These are phyloP conservation scores for Aspergillus sclerotialis DNA, from an alignment of 2,329 filamentous ascomycete species.

Conservation along the genomic window DNA sequence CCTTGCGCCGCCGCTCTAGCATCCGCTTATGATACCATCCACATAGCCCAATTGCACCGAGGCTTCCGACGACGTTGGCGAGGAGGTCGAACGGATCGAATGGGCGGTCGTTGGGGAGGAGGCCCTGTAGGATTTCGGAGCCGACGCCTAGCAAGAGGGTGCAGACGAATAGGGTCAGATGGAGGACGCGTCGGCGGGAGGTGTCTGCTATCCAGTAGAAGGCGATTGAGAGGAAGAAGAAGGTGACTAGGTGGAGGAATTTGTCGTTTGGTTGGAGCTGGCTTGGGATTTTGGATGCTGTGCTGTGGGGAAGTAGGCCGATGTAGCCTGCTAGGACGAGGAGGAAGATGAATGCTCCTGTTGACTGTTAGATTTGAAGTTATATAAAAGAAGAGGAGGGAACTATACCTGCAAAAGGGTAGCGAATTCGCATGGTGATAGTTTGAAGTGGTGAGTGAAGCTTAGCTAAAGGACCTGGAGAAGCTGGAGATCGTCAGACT, in stretches of 20 bases:
- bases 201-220: conserved; percentile 99
- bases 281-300: conserved; percentile 31
- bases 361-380: conserved; percentile 10
- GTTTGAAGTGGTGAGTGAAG: conserved; percentile 1
- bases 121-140: conserved; percentile 50
- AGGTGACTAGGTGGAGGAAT: conserved; percentile 74
- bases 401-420: conserved; percentile 72
- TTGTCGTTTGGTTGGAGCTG: conserved; percentile 74
- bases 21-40: conserved; percentile 94
- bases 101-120: conserved; percentile 65
- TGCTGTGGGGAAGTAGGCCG: conserved; percentile 58
- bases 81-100: conserved; percentile 80
- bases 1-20: conserved; percentile 75
- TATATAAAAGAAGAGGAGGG: conserved; percentile 1
- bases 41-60: conserved; percentile 64
- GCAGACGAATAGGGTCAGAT: conserved; percentile 75
- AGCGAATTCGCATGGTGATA: conserved; percentile 68
- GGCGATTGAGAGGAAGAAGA: conserved; percentile 73
- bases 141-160: conserved; percentile 55
- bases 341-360: conserved; percentile 61
- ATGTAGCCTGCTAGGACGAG: conserved; percentile 70
- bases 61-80: conserved; percentile 76
- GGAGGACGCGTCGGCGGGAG: conserved; percentile 72
- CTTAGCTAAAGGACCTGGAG: too few species aligned
- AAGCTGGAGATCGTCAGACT: too few species aligned